phyloP scores from a whole-genome alignment of 2,329 filamentous ascomycete genomes.

The Tetracladium maxilliforme region DNA sequence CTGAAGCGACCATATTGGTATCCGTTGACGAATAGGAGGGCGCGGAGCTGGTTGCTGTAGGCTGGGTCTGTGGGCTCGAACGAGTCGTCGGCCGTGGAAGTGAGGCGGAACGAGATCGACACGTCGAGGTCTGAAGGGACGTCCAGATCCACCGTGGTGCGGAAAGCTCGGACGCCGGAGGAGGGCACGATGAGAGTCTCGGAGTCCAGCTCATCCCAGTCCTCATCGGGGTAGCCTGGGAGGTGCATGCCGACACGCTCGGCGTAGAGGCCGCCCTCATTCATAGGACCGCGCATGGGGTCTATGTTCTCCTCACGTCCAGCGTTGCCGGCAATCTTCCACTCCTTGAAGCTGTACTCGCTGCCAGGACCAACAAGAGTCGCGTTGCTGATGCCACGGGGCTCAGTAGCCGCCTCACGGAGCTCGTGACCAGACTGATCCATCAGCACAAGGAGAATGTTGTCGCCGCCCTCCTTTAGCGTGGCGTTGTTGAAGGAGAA shows the following conservation, averaged over 20 bases:
- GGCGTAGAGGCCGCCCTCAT: constrained; percentile 41
- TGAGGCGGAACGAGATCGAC: constrained; percentile 37
- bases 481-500: constrained; percentile 36
- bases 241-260: constrained; percentile 45
- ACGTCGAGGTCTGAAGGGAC: constrained; percentile 37
- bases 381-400: constrained; percentile 36
- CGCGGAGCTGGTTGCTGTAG: constrained; percentile 24
- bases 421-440: constrained; percentile 47
- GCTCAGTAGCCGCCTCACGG: constrained; percentile 27
- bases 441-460: constrained; percentile 38
- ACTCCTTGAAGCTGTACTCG: constrained; percentile 28
- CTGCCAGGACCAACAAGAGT: constrained; percentile 24
- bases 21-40: constrained; percentile 47
- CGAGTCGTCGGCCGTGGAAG: constrained; percentile 23
- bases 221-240: constrained; percentile 33
- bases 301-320: constrained; percentile 36
- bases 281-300: constrained; percentile 35
- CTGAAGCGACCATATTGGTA: constrained; percentile 48
- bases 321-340: constrained; percentile 43
- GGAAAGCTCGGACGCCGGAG: constrained; percentile 39
- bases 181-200: constrained; percentile 23
- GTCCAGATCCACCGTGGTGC: constrained; percentile 31
- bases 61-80: constrained; percentile 15
- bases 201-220: constrained; percentile 20
- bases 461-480: constrained; percentile 20